Evolutionary conservation across 441 rosid genomes (phyloP), one percentile per base, ranked within the genome.

Genomic region (Rhodomyrtus psidioides): DNA sequence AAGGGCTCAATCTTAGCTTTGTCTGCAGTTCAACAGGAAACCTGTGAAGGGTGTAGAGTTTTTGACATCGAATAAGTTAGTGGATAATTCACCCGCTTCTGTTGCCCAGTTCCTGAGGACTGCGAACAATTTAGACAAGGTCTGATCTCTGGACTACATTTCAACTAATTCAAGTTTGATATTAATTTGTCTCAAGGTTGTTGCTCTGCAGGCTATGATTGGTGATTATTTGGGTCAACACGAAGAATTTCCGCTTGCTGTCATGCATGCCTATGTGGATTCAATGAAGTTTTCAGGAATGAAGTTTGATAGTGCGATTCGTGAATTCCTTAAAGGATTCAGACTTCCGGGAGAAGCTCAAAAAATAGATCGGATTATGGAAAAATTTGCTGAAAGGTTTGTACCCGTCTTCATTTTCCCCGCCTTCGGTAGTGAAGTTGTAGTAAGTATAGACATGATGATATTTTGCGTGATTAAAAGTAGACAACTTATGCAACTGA

Each of bases 341-440:
- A 93, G 98, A 89, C 99, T 97, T 92, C 99, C 99, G 51, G 99
- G 99, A 84, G 99, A 98, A 88, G 99, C 99, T 84, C 99, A 97
- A 92, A 97, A 98, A 94, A 98, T 98, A 89, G 99, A 98, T 90
- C 98, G 99, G 85, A 94, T 98, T 65, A 98, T 97, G 98, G 99
- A 98, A 89, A 98, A 98, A 88, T 98, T 98, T 91, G 99, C 99
- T 85, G 99, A 98, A 91, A 93, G 99, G 99, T 98, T 93, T 86
- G 83, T 81, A 53, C 65, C 59, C 16, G n/a, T n/a, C 56, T 83
- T 39, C 39, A 53, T 49, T 83, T 54, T 34, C 46, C n/a, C n/a
- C 15, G 6, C 56, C 53, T 34, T 82, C 1, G 7, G 79, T 49
- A 10, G n/a, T 70, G 39, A 6, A 21, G 49, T 44, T 70, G 39